Evolutionary conservation across 2,329 filamentous ascomycete species (phyloP).

Genomic region (Arthrobotrys sinensis): DNA sequence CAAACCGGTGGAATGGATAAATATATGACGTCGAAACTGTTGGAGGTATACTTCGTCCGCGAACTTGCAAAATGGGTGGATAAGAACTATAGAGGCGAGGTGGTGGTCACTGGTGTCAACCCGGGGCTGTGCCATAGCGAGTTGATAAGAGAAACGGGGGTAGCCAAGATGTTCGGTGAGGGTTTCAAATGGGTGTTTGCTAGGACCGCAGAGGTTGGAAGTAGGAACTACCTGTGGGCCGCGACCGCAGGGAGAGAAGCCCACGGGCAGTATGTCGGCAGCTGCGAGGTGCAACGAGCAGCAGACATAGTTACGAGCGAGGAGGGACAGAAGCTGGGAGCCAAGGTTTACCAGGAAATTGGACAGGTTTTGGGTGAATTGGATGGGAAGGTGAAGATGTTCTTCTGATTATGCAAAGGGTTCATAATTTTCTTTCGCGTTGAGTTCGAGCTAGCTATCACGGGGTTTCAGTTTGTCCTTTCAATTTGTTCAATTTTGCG

Average conservation of each 20-base stretch:
- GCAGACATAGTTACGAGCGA: conserved; percentile 43
- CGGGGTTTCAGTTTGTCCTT: no score
- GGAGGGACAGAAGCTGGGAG: conserved; percentile 40
- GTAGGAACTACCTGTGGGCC: conserved; percentile 65
- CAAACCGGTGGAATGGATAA: conserved; percentile 26
- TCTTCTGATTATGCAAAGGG: conserved; percentile 22
- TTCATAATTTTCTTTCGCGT: no score
- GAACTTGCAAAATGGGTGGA: conserved; percentile 60
- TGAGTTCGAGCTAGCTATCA: no score
- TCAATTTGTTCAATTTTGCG: no score
- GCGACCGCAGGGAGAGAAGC: conserved; percentile 60
- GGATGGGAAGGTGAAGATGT: conserved; percentile 21
- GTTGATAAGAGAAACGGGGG: conserved; percentile 33
- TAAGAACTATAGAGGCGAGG: conserved; percentile 44
- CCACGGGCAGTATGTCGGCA: conserved; percentile 63
- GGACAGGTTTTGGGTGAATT: conserved; percentile 31
- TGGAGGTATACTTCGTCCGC: conserved; percentile 60
- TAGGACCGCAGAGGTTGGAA: conserved; percentile 66
- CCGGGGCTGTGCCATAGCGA: conserved; percentile 62
- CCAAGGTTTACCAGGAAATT: conserved; percentile 50
- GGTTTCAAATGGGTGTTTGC: conserved; percentile 33
- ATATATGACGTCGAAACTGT: conserved; percentile 62
- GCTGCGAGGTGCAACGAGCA: conserved; percentile 55
- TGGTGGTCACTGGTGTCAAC: conserved; percentile 59
- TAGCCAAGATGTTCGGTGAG: not conserved